Evolutionary conservation across 2,329 filamentous ascomycete species (phyloP).

Genomic region (Podosphaera fusca): DNA sequence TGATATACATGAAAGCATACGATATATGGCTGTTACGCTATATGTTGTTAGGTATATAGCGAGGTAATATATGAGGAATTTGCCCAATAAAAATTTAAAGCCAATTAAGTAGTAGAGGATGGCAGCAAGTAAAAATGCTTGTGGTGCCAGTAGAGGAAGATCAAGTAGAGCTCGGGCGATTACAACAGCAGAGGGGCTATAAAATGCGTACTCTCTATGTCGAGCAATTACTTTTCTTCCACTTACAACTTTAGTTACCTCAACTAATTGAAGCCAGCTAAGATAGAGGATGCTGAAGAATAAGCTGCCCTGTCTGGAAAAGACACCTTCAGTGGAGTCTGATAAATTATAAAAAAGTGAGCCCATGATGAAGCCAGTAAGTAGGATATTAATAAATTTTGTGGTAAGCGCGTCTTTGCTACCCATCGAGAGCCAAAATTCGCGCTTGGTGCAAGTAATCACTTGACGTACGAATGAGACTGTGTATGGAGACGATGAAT

Average conservation of each 20-base stretch:
- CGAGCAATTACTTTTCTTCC: slow-evolving; percentile 62
- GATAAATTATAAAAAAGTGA: slow-evolving; percentile 56
- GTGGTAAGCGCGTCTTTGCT: slow-evolving; percentile 57
- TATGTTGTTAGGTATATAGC: slow-evolving; percentile 33
- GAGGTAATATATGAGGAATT: slow-evolving; percentile 58
- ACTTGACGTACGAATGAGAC: slow-evolving; percentile 67
- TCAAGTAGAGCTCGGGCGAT: slow-evolving; percentile 67
- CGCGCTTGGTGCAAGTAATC: slow-evolving; percentile 62
- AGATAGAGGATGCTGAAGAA: slow-evolving; percentile 68
- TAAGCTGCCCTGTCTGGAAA: slow-evolving; percentile 59
- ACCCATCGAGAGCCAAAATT: slow-evolving; percentile 69
- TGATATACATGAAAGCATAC: slow-evolving; percentile 31
- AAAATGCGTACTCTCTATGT: slow-evolving; percentile 63
- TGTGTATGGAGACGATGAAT: slow-evolving; percentile 54
- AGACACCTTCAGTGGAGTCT: slow-evolving; percentile 43
- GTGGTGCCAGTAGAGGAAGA: slow-evolving; percentile 42
- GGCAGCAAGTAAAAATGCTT: slow-evolving; percentile 49
- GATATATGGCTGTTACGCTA: slow-evolving; percentile 34
- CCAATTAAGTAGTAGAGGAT: slow-evolving; percentile 65
- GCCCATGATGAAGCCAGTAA: slow-evolving; percentile 57
- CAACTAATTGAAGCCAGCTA: slow-evolving; percentile 66
- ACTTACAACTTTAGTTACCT: slow-evolving; percentile 52
- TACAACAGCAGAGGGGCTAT: slow-evolving; percentile 62
- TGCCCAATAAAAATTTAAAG: slow-evolving; percentile 42
- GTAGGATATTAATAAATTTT: slow-evolving; percentile 45